Base-by-base conservation (phyloP, 2,329 filamentous ascomycete species). In the Chrysosporium keratinophilum region DNA sequence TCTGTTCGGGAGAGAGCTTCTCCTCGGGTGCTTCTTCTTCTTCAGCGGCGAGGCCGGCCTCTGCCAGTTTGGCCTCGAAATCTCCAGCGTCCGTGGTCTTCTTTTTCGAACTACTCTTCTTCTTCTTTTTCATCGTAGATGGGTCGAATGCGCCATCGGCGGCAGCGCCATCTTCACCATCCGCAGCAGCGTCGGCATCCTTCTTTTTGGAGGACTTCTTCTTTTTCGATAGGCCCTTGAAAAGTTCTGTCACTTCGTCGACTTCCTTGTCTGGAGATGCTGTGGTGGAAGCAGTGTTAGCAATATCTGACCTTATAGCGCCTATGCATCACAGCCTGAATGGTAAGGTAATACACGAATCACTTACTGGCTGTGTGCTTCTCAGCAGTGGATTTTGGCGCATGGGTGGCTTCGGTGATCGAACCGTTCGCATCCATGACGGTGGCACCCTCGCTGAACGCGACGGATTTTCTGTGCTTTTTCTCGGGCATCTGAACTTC, bases 391-490 rank as follows among this genome's bases (percentile, higher is more conserved):
- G 85, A 81, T 76, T 89, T 89, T 65, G 85, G 82, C 65, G 85
- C 82, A 65, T 76, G 71, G 63, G 80, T 78, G 61, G 83, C 80
- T 70, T 87, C 82, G 69, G 81, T 88, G 68, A 96, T 82, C 68
- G 84, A 82, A 65, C 91, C 91, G 78, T 95, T 87, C 72, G 82
- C 81, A 76, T 95, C 87, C 70, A 96, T 90, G 65, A 95, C 83
- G 61, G 87, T 80, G 64, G 88, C 81, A 66, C 88, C 87, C 72
- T 93, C 87, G 69, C 85, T 90, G 72, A 97, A 97, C 60, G 89
- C 84, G 66, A 97, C 91, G 45, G 88, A 94, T 76, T 97, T 95
- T 74, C 90, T 86, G 66, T 85, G 82, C 72, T 87, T 89, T 35
- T 51, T 58, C 37, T 58, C 57, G 33, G 57, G 56, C 42, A 59